Evolutionary conservation across 352 stramenopile genomes (phyloP).

Genomic region (Phytophthora lateralis): DNA sequence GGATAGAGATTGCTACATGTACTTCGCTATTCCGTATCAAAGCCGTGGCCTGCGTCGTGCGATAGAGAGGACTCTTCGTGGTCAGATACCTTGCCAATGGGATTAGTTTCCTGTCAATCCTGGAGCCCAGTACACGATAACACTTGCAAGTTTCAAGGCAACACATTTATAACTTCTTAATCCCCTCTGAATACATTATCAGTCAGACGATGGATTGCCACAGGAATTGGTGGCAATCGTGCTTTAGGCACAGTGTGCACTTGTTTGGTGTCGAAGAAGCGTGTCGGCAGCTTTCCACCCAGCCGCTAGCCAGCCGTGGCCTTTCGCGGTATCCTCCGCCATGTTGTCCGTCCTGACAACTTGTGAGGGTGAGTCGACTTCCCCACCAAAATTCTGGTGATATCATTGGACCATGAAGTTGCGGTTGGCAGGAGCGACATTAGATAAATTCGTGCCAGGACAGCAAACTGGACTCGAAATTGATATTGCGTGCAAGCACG

Average conservation of each 20-base stretch:
- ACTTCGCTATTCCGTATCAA: too few species aligned
- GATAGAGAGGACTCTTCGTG: too few species aligned
- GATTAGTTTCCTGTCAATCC: too few species aligned
- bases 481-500: too few species aligned
- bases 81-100: too few species aligned
- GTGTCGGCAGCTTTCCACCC: constrained; percentile 27
- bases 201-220: constrained; percentile 1
- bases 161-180: too few species aligned
- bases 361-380: constrained; percentile 24
- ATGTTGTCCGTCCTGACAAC: constrained; percentile 44
- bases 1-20: too few species aligned
- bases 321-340: constrained; percentile 28
- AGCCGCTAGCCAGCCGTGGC: constrained; percentile 69
- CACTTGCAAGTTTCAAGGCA: too few species aligned
- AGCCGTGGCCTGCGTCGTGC: too few species aligned
- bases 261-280: constrained; percentile 8
- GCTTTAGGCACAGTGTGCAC: background rate
- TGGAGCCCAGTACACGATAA: too few species aligned
- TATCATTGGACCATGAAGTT: constrained; percentile 1
- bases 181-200: constrained; percentile 2
- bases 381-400: constrained; percentile 37
- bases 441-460: background rate
- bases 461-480: background rate
- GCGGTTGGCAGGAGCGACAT: too few species aligned
- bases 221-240: background rate